A percentile compares a stretch with the other conserved stretches of the same genome.
phyloP scores from a whole-genome alignment of 495 filamentous ascomycete genomes.

The Penicillium desertorum region DNA sequence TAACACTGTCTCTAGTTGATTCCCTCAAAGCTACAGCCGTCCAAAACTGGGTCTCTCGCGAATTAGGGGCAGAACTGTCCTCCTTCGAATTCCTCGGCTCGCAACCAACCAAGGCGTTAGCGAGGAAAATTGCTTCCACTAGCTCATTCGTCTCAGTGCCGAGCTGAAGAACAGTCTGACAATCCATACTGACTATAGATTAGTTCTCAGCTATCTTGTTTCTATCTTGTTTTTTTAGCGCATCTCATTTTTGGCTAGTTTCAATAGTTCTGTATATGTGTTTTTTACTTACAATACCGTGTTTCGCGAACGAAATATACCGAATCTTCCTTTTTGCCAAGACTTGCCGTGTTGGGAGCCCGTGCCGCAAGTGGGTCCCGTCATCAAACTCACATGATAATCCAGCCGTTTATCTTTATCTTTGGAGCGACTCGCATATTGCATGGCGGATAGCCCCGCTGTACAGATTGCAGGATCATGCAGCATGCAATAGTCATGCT shows the following conservation, averaged over 20 bases:
- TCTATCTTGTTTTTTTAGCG: conserved; percentile 3
- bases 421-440: not conserved
- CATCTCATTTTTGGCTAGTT: conserved; percentile 7
- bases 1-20: conserved; percentile 30
- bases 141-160: conserved; percentile 25
- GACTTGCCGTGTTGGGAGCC: not conserved
- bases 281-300: conserved; percentile 16
- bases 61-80: conserved; percentile 28
- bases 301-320: not conserved
- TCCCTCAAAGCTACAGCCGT: conserved; percentile 42
- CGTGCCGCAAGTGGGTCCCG: conserved; percentile 9
- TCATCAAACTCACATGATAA: not conserved
- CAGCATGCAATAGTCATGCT: not conserved
- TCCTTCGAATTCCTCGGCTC: conserved; percentile 33
- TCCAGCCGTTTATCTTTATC: not conserved
- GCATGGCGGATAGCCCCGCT: not conserved
- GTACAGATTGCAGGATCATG: not conserved
- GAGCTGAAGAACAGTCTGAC: conserved; percentile 8
- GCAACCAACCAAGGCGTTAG: conserved; percentile 22
- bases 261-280: conserved; percentile 2
- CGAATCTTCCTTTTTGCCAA: not conserved
- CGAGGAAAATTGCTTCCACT: conserved; percentile 23
- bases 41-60: conserved; percentile 38
- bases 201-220: not conserved
- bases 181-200: not conserved